Percentiles rank a stretch among this genome's conserved stretches.
Evolutionary conservation across 352 stramenopile genomes (phyloP).

Genomic region (Lagenidium giganteum): DNA sequence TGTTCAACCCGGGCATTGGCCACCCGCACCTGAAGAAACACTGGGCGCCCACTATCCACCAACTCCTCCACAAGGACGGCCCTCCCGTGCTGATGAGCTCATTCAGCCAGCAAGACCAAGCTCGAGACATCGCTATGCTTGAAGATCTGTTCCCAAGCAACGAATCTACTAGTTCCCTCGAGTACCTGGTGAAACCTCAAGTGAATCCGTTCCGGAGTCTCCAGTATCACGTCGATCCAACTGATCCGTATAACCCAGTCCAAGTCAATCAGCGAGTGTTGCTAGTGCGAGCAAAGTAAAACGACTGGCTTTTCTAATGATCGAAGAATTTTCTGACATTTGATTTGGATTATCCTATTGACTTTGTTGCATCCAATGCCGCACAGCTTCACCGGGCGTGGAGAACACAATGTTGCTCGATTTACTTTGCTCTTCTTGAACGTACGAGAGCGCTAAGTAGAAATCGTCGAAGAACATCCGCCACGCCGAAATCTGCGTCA

Average conservation of each 20-base stretch:
- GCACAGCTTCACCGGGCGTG: constrained; percentile 50
- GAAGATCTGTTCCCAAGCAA: constrained; percentile 18
- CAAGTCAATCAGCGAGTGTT: constrained; percentile 52
- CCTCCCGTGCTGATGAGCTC: constrained; percentile 56
- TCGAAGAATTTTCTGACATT: constrained; percentile 9
- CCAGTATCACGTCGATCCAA: constrained; percentile 46
- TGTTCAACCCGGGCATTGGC: constrained; percentile 72
- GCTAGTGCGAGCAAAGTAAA: constrained; percentile 28
- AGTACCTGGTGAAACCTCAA: constrained; percentile 29
- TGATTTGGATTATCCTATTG: constrained; percentile 27
- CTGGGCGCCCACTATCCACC: constrained; percentile 50
- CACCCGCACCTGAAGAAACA: constrained; percentile 37
- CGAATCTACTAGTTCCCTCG: constrained; percentile 1
- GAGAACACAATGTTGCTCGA: constrained; percentile 23
- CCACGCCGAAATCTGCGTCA: constrained; percentile 6
- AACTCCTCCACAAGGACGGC: constrained; percentile 29
- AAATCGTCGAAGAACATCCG: constrained; percentile 66
- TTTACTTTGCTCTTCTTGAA: constrained; percentile 39
- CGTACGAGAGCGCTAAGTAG: constrained; percentile 57
- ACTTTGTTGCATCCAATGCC: constrained; percentile 71
- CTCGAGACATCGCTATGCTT: constrained; percentile 46
- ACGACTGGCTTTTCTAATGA: too few species aligned
- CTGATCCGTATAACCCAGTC: constrained; percentile 29
- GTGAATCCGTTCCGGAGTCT: constrained; percentile 59
- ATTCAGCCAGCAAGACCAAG: constrained; percentile 57